These are phyloP conservation scores for Ehretia macrophylla DNA, from an alignment of 257 asterid genomes.

Conservation along the genomic window DNA sequence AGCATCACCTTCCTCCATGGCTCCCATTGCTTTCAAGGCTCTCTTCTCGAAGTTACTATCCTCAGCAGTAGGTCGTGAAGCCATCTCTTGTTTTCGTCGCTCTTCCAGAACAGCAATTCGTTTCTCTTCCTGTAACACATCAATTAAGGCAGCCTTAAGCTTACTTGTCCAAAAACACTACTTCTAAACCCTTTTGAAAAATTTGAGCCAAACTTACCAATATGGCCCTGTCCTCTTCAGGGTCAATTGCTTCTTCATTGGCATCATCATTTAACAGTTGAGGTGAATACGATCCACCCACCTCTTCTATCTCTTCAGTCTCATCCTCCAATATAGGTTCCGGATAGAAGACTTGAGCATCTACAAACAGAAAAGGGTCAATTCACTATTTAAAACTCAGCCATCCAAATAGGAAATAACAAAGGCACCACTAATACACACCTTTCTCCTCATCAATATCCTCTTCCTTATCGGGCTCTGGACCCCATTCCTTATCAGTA, in stretches of 20 bases:
- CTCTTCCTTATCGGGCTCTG: slow-evolving; percentile 38
- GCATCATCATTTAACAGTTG: slow-evolving; percentile 69
- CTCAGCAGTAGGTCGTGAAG: slow-evolving; percentile 50
- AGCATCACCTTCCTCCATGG: slow-evolving; percentile 89
- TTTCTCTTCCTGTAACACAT: slow-evolving; percentile 53
- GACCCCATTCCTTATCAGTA: slow-evolving; percentile 22
- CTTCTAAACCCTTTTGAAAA: not conserved
- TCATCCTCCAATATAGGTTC: slow-evolving; percentile 44
- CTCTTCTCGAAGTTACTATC: slow-evolving; percentile 71
- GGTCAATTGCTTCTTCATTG: slow-evolving; percentile 86
- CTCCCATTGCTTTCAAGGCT: slow-evolving; percentile 83
- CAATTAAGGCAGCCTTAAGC: not conserved
- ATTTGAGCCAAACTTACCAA: slow-evolving; percentile 40
- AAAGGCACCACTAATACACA: slow-evolving; percentile 10
- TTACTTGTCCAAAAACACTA: not conserved
- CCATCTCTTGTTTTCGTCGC: slow-evolving; percentile 73
- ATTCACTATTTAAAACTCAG: slow-evolving; percentile 10
- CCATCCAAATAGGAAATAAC: slow-evolving; percentile 10
- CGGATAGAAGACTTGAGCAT: slow-evolving; percentile 36
- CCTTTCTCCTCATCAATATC: slow-evolving; percentile 39
- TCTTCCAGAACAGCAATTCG: slow-evolving; percentile 80
- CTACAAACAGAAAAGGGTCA: slow-evolving; percentile 25
- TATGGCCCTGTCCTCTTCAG: slow-evolving; percentile 82
- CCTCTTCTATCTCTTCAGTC: slow-evolving; percentile 47
- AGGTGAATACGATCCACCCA: slow-evolving; percentile 78